Evolutionary conservation across 331 rosid species (phyloP), one percentile per base, ranked within the genome.

Genomic region (Malus hybrid): DNA sequence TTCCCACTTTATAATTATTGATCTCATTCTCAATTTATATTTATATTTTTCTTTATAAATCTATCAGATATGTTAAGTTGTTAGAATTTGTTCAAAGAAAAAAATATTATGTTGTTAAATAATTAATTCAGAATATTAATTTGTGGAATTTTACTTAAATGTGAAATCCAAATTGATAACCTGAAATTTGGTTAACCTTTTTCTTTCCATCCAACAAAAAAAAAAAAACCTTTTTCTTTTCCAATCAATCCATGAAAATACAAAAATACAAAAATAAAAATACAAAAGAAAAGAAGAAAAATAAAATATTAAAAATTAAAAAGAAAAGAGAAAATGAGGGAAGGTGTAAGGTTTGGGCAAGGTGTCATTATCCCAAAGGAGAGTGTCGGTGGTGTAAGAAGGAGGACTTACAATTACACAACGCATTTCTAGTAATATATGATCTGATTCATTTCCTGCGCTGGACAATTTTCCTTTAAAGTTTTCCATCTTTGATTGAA

Each of bases 301-400:
- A 6, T 10, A 3, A 42, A 10, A 42, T 42, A 9, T 42, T 42
- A 10, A 42, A 39, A 42, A 36, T 36, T 36, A 72, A 28, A 22
- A 11, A 57, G 8, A 8, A 72, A 28, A 22, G 6, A 57, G 48
- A 22, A 28, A 15, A 39, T 14, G 57, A 24, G 39, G 66, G 59
- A 36, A 71, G 76, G 5, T 39, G 76, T 42, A 31, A 22, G 29
- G 24, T 60, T 60, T 73, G 71, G 87, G 92, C 82, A 74, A 77
- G 81, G 76, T 80, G 81, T 91, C 80, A 60, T 73, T 77, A 77
- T 80, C 81, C 42, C 31, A 69, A 42, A 65, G 68, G 70, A 36
- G 33, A 84, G 79, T 84, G 97, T 92, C 96, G 96, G 96, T 86
- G 87, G 52, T 79, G 77, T 73, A 59, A 44, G 59, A 39, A 34